Conservation (phyloP, 2,329 filamentous ascomycete species). For the Thermochaetoides dissita region DNA sequence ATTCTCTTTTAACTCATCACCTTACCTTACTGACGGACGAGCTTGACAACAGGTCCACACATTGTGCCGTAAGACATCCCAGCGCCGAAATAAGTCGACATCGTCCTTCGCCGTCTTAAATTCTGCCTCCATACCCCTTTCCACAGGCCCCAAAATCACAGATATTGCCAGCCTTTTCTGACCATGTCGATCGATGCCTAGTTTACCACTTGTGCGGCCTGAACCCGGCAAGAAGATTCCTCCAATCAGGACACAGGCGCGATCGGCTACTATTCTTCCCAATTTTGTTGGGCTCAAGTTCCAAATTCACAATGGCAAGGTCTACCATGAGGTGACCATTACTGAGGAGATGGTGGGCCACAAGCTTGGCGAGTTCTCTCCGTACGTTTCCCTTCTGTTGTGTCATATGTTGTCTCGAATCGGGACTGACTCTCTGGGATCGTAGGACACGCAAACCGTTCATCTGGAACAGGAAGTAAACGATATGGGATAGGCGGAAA, state of each 20-base stretch:
- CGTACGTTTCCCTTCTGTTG: conserved; percentile 41
- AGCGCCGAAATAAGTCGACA: no score
- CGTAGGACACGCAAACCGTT: conserved; percentile 47
- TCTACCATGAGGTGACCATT: conserved; percentile 66
- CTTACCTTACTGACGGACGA: no score
- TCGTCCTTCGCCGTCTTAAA: no score
- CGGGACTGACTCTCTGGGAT: no score
- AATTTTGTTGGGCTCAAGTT: conserved; percentile 86
- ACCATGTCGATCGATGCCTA: conserved; percentile 16
- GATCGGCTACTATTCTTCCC: conserved; percentile 76
- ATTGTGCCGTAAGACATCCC: conserved; percentile 36
- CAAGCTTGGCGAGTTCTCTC: conserved; percentile 83
- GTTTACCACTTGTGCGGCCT: conserved; percentile 49
- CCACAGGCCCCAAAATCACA: not conserved
- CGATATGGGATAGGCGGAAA: no score
- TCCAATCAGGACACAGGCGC: conserved; percentile 75
- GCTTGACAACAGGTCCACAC: conserved; percentile 28
- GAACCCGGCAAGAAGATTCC: conserved; percentile 48
- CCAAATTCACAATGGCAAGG: conserved; percentile 83
- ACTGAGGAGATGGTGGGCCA: conserved; percentile 95
- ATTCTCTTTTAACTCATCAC: no score
- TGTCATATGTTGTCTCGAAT: not conserved
- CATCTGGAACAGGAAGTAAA: conserved; percentile 31
- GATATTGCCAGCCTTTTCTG: conserved; percentile 1
- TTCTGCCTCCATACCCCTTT: not conserved